Evolutionary conservation across 208 protist genomes (phyloP).

Genomic region (Porcisia hertigi): DNA sequence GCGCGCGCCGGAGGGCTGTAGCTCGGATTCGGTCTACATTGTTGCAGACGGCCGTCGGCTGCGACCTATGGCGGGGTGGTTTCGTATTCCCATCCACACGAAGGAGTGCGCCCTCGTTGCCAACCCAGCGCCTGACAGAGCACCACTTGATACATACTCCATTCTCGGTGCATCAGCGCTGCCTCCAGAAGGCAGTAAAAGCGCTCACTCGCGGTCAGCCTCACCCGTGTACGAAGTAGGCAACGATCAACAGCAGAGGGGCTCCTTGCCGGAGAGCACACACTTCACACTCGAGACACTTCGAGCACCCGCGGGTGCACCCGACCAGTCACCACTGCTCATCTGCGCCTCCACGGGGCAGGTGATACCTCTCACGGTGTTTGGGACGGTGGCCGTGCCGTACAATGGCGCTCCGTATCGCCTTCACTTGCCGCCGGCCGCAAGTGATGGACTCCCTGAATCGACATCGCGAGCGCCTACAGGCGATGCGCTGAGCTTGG

Average conservation of each 20-base stretch:
- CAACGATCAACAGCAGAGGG: too few species aligned
- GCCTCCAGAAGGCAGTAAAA: neutral
- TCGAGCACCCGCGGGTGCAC: neutral
- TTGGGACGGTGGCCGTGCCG: conserved; percentile 42
- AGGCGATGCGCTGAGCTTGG: conserved; percentile 44
- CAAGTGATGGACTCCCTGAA: neutral
- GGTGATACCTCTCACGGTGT: conserved; percentile 40
- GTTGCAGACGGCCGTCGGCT: conserved; percentile 56
- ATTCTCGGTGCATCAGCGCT: neutral
- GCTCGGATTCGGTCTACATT: conserved; percentile 45
- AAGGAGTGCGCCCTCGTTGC: conserved; percentile 58
- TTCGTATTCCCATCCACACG: conserved; percentile 61
- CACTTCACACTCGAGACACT: conserved; percentile 61
- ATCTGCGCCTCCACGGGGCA: conserved; percentile 56
- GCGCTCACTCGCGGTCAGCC: too few species aligned
- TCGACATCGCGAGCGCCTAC: neutral
- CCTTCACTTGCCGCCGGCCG: conserved; percentile 46
- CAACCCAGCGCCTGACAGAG: conserved; percentile 7
- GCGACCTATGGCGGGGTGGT: conserved; percentile 56
- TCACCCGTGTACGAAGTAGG: too few species aligned
- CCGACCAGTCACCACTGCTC: conserved; percentile 38
- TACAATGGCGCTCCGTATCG: conserved; percentile 56
- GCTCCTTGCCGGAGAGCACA: neutral
- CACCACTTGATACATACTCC: neutral
- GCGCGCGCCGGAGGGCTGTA: conserved; percentile 46